A percentile compares a stretch with the other conserved stretches of the same genome.
phyloP scores from a whole-genome alignment of 169 alveolate genomes.

The Perkinsus marinus region DNA sequence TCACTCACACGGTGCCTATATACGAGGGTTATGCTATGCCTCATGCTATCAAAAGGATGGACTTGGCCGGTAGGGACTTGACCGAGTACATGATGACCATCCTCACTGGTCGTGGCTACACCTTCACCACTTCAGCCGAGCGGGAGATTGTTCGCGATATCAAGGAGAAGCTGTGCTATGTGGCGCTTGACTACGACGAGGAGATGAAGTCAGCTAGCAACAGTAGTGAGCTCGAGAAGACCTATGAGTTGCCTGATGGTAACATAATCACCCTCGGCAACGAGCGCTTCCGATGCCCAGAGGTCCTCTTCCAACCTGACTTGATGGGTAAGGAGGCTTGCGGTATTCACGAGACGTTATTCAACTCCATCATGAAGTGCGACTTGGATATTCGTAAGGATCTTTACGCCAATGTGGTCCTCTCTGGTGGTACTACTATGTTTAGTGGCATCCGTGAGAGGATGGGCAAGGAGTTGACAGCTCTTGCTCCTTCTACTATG shows the following conservation, averaged over 20 bases:
- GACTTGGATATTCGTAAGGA: conserved; percentile 90
- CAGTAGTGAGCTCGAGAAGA: conserved; percentile 71
- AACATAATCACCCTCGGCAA: conserved; percentile 80
- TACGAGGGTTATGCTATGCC: conserved; percentile 98
- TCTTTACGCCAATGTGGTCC: conserved; percentile 81
- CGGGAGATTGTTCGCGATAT: conserved; percentile 92
- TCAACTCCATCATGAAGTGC: conserved; percentile 87
- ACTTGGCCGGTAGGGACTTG: conserved; percentile 95
- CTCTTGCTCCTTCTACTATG: conserved; percentile 81
- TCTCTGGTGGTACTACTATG: conserved; percentile 96
- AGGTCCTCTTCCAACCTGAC: conserved; percentile 90
- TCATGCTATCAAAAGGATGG: conserved; percentile 85
- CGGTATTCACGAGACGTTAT: conserved; percentile 86
- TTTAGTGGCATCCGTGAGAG: conserved; percentile 92
- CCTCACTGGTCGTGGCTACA: conserved; percentile 86
- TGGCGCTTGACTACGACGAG: conserved; percentile 88
- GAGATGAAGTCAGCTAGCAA: conserved; percentile 65
- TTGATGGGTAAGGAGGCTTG: conserved; percentile 78
- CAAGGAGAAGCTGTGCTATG: conserved; percentile 90
- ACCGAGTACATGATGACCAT: conserved; percentile 86
- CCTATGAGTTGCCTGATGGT: conserved; percentile 97
- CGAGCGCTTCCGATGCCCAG: conserved; percentile 96
- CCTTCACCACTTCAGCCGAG: conserved; percentile 92
- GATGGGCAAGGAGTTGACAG: conserved; percentile 43
- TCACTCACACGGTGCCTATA: conserved; percentile 95